Conservation (phyloP, 257 asterid genomes). For the Solanum etuberosum region DNA sequence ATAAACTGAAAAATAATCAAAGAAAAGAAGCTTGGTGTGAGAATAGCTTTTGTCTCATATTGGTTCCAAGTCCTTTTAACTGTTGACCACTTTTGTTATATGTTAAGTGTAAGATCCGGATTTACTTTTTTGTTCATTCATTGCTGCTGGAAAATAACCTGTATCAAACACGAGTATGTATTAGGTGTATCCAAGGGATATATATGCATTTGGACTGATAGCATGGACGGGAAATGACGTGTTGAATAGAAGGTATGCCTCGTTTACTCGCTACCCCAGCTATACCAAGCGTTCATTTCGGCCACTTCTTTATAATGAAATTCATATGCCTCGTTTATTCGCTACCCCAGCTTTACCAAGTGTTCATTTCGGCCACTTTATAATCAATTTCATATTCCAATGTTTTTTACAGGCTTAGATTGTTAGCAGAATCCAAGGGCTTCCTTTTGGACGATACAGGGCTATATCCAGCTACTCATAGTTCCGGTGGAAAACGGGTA, state of each 20-base stretch:
- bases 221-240: slow-evolving; percentile 99
- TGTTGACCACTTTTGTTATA: background rate
- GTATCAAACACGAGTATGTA: background rate
- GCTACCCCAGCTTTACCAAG: background rate
- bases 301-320: background rate
- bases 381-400: background rate
- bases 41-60: background rate
- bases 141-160: background rate
- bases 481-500: slow-evolving; percentile 40
- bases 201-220: slow-evolving; percentile 84
- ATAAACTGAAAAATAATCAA: background rate
- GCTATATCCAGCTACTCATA: slow-evolving; percentile 27
- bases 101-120: background rate
- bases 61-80: background rate
- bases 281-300: background rate
- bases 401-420: slow-evolving; percentile 46
- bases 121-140: background rate
- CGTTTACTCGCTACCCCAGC: background rate
- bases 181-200: slow-evolving; percentile 91
- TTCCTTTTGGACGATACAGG: slow-evolving; percentile 39
- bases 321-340: slow-evolving; percentile 5
- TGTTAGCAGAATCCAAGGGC: slow-evolving; percentile 65
- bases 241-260: slow-evolving; percentile 65
- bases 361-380: background rate
- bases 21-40: background rate